Evolutionary conservation across 768 basidiomycete genomes (phyloP), one percentile per base, ranked within the genome.

Genomic region (Lentinula boryana): DNA sequence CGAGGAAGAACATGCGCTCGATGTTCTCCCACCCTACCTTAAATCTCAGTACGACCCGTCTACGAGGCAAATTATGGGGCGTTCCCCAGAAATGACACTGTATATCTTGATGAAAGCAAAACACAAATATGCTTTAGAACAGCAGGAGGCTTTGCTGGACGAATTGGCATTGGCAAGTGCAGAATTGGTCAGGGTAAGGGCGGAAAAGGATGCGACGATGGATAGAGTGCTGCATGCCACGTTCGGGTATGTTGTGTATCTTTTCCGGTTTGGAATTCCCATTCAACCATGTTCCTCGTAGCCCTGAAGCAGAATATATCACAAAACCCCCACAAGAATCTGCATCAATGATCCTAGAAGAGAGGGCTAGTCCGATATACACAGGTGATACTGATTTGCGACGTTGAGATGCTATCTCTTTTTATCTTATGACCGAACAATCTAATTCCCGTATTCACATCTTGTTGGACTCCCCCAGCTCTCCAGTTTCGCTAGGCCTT

Each of bases 81-180:
- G 87, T n/a, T 74, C 85, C n/a, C 87, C 84, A 0, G 74, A 78
- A 33, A 84, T 87, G 76, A 83, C 85, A 38, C 85, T 84, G 78
- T 95, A 95, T 70, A 77, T 74, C 63, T 79, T 74, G 62, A 80
- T 82, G 78, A 91, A 95, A 68, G 93, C 94, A 5, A 93, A 93
- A 68, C 80, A 88, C 69, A 76, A 76, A 54, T 89, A 86, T 68
- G 85, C 84, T 13, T 63, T 87, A 33, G 81, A 88, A 60, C 85
- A 90, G 67, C 86, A 91, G 63, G 84, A 84, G 35, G 74, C 76
- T 35, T 74, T 95, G 41, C 72, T 81, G 33, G 83, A 86, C 63
- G 89, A 95, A 69, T 73, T 92, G 63, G 79, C 82, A 38, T 73
- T 77, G 15, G 71, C 81, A 7, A 79, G 80, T 61, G 70, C 73